Evolutionary conservation across 495 filamentous ascomycete species (phyloP).

Genomic region (Xeromyces bisporus): DNA sequence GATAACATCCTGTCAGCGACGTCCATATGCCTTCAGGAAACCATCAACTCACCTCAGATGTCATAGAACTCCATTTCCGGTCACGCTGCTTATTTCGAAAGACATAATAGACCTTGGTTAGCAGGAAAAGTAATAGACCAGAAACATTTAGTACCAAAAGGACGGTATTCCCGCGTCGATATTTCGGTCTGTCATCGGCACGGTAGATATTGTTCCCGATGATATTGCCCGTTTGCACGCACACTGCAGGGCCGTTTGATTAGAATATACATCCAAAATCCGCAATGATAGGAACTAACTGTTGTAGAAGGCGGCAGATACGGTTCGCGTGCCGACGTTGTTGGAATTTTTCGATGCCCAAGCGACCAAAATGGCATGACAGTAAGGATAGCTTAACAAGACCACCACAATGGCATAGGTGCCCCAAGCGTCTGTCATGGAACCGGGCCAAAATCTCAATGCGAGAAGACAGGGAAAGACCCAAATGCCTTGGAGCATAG

Average conservation of each 20-base stretch:
- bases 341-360: conserved; percentile 45
- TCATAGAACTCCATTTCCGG: conserved; percentile 11
- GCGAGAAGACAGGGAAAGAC: conserved; percentile 34
- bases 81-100: conserved; percentile 11
- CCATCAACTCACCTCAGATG: conserved; percentile 1
- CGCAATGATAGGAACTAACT: conserved; percentile 3
- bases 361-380: conserved; percentile 44
- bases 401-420: conserved; percentile 33
- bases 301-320: conserved; percentile 40
- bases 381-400: conserved; percentile 37
- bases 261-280: background rate
- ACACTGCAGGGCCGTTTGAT: conserved; percentile 16
- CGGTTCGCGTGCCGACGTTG: conserved; percentile 43
- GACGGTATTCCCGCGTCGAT: conserved; percentile 31
- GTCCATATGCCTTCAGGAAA: background rate
- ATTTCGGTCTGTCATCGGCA: conserved; percentile 38
- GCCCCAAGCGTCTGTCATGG: conserved; percentile 27
- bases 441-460: conserved; percentile 26
- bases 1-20: background rate
- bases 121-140: conserved; percentile 19
- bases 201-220: conserved; percentile 34
- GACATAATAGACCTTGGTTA: conserved; percentile 24
- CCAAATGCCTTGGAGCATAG: conserved; percentile 34
- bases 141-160: conserved; percentile 30
- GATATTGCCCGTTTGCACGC: conserved; percentile 24